Conservation (phyloP, 2,329 filamentous ascomycete species). For the Trichoderma endophyticum region DNA sequence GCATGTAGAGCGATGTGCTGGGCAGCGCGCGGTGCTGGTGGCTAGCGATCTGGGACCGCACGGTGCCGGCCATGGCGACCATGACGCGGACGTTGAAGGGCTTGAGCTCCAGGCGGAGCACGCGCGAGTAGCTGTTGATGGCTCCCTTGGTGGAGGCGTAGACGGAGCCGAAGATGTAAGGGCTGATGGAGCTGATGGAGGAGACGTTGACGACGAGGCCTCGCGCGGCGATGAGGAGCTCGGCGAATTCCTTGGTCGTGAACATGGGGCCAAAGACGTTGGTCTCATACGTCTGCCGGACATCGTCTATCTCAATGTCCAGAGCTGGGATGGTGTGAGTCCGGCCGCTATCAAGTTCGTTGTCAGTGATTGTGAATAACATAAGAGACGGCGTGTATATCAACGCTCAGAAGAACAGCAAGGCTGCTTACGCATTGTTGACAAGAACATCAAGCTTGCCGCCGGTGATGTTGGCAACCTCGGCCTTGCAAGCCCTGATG, state of each 20-base stretch:
- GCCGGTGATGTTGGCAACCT: slow-evolving; percentile 47
- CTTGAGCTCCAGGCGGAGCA: slow-evolving; percentile 50
- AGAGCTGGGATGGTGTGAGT: slow-evolving; percentile 51
- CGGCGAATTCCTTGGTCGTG: slow-evolving; percentile 50
- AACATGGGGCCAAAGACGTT: slow-evolving; percentile 58
- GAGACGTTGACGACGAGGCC: slow-evolving; percentile 56
- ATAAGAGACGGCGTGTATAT: background rate
- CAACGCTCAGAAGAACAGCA: background rate
- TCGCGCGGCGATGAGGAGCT: slow-evolving; percentile 47
- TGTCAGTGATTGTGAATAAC: background rate
- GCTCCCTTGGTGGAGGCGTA: slow-evolving; percentile 58
- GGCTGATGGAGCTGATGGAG: slow-evolving; percentile 47
- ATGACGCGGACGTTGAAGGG: slow-evolving; percentile 56
- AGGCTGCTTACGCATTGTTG: slow-evolving; percentile 52
- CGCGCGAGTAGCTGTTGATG: slow-evolving; percentile 51
- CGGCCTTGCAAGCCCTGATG: slow-evolving; percentile 46
- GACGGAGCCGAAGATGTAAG: slow-evolving; percentile 52
- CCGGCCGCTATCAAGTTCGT: slow-evolving; percentile 39
- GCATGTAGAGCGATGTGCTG: slow-evolving; percentile 45
- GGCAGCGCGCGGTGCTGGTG: slow-evolving; percentile 43
- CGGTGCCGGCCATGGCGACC: slow-evolving; percentile 54
- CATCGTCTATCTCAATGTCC: slow-evolving; percentile 51
- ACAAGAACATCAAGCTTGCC: slow-evolving; percentile 57
- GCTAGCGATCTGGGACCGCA: slow-evolving; percentile 48
- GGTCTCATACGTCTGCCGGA: slow-evolving; percentile 53